phyloP scores from a whole-genome alignment of 352 stramenopile species.

The Globisporangium apiculatum region DNA sequence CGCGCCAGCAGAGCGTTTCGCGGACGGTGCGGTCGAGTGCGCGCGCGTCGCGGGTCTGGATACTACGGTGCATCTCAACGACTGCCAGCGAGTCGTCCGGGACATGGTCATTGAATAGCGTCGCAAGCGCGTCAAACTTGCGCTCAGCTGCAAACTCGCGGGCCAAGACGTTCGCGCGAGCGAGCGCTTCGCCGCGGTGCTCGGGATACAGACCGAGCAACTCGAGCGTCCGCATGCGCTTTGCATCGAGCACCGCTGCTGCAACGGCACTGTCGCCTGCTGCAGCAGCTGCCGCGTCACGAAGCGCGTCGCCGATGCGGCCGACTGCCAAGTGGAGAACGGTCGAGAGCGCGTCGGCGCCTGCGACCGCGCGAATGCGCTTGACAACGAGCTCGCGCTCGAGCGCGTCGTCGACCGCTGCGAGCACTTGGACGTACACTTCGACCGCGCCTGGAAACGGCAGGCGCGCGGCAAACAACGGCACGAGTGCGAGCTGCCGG shows the following conservation, averaged over 20 bases:
- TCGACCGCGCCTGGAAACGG: slow-evolving; percentile 50
- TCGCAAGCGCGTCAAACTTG: slow-evolving; percentile 55
- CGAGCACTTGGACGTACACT: slow-evolving; percentile 73
- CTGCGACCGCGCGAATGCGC: slow-evolving; percentile 54
- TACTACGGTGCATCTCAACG: slow-evolving; percentile 40
- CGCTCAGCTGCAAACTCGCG: slow-evolving; percentile 67
- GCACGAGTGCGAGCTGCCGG: slow-evolving; percentile 64
- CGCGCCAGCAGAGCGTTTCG: slow-evolving; percentile 26
- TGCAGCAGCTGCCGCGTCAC: no score
- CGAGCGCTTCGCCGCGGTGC: slow-evolving; percentile 55
- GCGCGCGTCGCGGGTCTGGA: slow-evolving; percentile 28
- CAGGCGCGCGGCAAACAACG: slow-evolving; percentile 62
- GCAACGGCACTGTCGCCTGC: slow-evolving; percentile 14
- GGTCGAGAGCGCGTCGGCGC: slow-evolving; percentile 54
- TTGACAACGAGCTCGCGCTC: slow-evolving; percentile 66
- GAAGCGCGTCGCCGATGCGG: slow-evolving; percentile 25
- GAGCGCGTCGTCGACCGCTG: slow-evolving; percentile 45
- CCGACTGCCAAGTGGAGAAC: slow-evolving; percentile 54
- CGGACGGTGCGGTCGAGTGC: slow-evolving; percentile 54
- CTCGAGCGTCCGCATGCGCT: slow-evolving; percentile 59
- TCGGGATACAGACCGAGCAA: slow-evolving; percentile 70
- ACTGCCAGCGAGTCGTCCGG: slow-evolving; percentile 66
- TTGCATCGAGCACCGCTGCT: slow-evolving; percentile 32
- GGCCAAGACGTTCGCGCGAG: slow-evolving; percentile 47
- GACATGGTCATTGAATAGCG: slow-evolving; percentile 49